These are phyloP conservation scores for Neonectria coccinea DNA, from an alignment of 2,329 filamentous ascomycete genomes.

Conservation along the genomic window DNA sequence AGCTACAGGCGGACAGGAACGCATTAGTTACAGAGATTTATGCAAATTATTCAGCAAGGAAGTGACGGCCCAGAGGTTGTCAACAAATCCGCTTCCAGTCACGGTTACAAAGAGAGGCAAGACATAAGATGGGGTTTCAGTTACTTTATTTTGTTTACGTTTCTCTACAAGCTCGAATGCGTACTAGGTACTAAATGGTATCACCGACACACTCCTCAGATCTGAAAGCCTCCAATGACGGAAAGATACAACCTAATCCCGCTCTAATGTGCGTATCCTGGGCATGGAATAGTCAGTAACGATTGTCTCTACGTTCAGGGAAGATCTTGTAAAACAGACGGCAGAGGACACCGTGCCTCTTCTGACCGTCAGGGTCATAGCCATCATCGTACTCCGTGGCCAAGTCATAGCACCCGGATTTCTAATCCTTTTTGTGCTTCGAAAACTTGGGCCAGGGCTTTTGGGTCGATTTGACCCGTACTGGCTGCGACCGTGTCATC, in stretches of 20 bases:
- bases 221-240: not conserved
- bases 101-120: not conserved
- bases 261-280: not conserved
- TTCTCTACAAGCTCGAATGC: not conserved
- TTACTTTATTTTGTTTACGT: not conserved
- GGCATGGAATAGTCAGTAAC: not conserved
- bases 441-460: not conserved
- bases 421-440: not conserved
- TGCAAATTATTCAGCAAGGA: not conserved
- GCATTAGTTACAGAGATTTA: not conserved
- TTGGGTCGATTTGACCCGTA: not conserved
- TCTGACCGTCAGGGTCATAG: not conserved
- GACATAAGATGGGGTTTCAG: not conserved
- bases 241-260: not conserved
- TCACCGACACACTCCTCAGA: not conserved
- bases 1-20: not conserved
- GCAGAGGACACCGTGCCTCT: not conserved
- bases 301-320: not conserved
- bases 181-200: too few relatives aligned
- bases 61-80: not conserved
- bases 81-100: not conserved
- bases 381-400: not conserved
- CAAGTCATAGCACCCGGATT: not conserved
- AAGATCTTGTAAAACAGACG: not conserved
- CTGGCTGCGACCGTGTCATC: not conserved